phyloP scores from a whole-genome alignment of 805 yeast genomes.

The Kurtzmaniella cleridarum region DNA sequence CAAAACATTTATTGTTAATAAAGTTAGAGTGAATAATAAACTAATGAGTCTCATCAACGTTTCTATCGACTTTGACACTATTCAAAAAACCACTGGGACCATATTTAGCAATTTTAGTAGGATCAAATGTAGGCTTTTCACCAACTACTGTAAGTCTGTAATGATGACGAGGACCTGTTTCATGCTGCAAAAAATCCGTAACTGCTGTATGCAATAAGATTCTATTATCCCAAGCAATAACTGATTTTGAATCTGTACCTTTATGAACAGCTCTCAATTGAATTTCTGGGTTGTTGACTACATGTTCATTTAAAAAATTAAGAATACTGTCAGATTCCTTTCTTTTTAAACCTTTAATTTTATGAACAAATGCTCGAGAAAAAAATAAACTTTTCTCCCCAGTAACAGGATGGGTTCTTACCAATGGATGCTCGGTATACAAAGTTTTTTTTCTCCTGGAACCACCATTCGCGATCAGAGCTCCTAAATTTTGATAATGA shows the following conservation, averaged over 20 bases:
- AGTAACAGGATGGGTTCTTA: conserved; percentile 25
- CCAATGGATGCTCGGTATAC: conserved; percentile 22
- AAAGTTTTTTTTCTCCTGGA: conserved; percentile 15
- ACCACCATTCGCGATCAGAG: conserved; percentile 9
- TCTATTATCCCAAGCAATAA: conserved; percentile 24
- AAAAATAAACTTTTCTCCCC: conserved; percentile 19
- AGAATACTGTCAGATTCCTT: conserved; percentile 17
- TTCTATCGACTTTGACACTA: conserved; percentile 1
- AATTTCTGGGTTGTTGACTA: conserved; percentile 17
- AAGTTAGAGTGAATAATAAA: too few relatives aligned
- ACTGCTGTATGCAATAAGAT: conserved; percentile 17
- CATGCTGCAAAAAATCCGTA: conserved; percentile 17
- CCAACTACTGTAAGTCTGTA: conserved; percentile 21
- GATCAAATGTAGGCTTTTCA: conserved; percentile 18
- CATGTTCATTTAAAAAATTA: conserved; percentile 17
- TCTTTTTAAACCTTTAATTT: conserved; percentile 18
- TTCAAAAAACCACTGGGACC: not conserved
- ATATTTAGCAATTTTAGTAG: not conserved
- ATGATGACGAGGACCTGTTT: conserved; percentile 20
- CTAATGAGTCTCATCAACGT: not conserved
- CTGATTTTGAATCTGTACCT: conserved; percentile 18
- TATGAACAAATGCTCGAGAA: conserved; percentile 16
- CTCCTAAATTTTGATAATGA: conserved; percentile 15
- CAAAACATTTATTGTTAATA: too few relatives aligned
- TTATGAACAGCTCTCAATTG: conserved; percentile 21